Evolutionary conservation across 2,329 filamentous ascomycete species (phyloP).

Genomic region (Colletotrichum musae): DNA sequence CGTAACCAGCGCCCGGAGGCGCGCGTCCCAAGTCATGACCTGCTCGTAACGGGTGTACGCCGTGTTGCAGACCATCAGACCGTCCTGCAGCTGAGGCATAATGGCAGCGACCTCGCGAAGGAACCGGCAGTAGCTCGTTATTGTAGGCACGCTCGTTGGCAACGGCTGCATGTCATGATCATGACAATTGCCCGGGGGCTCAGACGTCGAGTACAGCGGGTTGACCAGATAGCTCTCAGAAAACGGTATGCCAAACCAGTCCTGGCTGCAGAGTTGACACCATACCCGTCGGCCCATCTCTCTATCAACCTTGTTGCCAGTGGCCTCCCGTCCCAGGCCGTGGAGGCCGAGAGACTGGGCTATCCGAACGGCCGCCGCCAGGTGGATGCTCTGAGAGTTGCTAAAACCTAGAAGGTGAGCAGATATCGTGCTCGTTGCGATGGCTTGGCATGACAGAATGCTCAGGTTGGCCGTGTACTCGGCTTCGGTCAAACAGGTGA

Average conservation of each 20-base stretch:
- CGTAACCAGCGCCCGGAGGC: constrained; percentile 52
- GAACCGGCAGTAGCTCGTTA: constrained; percentile 48
- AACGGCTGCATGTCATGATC: constrained; percentile 48
- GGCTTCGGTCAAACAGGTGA: constrained; percentile 60
- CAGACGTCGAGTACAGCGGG: constrained; percentile 52
- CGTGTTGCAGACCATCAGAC: constrained; percentile 50
- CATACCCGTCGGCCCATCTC: constrained; percentile 54
- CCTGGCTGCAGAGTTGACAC: constrained; percentile 55
- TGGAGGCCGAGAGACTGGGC: constrained; percentile 64
- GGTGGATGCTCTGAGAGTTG: constrained; percentile 61
- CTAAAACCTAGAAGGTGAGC: constrained; percentile 64
- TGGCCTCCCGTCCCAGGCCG: constrained; percentile 48
- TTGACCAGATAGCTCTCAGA: constrained; percentile 56
- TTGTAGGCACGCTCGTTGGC: constrained; percentile 44
- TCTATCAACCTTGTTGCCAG: constrained; percentile 42
- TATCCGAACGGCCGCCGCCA: constrained; percentile 61
- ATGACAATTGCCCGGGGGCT: constrained; percentile 52
- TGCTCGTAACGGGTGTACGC: constrained; percentile 54
- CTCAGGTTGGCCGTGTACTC: constrained; percentile 61
- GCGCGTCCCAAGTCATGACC: constrained; percentile 51
- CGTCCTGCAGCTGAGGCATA: constrained; percentile 52
- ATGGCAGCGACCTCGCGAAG: constrained; percentile 50
- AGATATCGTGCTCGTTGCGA: constrained; percentile 62
- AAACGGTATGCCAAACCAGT: constrained; percentile 55
- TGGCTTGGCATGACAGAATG: constrained; percentile 60